Percentiles rank a stretch among this genome's conserved stretches.
phyloP scores from a whole-genome alignment of 2,329 filamentous ascomycete species.

The Colletotrichum sp. region DNA sequence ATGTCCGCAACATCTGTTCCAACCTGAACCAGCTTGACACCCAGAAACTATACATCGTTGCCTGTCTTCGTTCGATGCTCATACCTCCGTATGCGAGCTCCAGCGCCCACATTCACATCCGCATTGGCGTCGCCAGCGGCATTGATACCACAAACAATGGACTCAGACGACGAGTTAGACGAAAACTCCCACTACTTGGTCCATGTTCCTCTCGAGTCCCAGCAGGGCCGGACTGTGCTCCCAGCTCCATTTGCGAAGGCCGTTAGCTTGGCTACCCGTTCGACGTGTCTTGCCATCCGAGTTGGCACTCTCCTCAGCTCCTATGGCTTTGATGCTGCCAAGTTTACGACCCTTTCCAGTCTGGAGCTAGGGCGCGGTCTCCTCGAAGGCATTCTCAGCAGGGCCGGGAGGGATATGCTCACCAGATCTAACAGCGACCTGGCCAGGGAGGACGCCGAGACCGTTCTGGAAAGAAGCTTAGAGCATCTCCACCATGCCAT shows the following conservation, averaged over 20 bases:
- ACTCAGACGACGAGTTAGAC: constrained; percentile 18
- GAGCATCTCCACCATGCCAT: constrained; percentile 63
- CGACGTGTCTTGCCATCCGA: constrained; percentile 62
- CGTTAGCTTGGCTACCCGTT: constrained; percentile 65
- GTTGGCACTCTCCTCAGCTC: constrained; percentile 57
- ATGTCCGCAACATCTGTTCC: background rate
- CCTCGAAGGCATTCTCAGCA: constrained; percentile 58
- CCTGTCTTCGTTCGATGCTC: background rate
- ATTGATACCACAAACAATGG: constrained; percentile 7
- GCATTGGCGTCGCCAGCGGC: background rate
- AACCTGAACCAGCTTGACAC: background rate
- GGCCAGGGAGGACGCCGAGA: constrained; percentile 58
- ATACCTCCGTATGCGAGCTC: constrained; percentile 11
- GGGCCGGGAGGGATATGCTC: constrained; percentile 55
- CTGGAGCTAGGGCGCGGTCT: constrained; percentile 61
- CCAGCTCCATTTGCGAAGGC: constrained; percentile 62
- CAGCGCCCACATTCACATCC: background rate
- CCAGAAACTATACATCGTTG: background rate
- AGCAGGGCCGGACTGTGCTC: constrained; percentile 54
- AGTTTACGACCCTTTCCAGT: constrained; percentile 61
- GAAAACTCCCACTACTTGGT: constrained; percentile 10
- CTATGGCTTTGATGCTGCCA: constrained; percentile 58
- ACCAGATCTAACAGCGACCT: constrained; percentile 50
- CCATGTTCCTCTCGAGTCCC: constrained; percentile 17
- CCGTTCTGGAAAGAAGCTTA: constrained; percentile 60